Conservation (phyloP, 2,329 filamentous ascomycete genomes). For the Coniochaeta hoffmannii region DNA sequence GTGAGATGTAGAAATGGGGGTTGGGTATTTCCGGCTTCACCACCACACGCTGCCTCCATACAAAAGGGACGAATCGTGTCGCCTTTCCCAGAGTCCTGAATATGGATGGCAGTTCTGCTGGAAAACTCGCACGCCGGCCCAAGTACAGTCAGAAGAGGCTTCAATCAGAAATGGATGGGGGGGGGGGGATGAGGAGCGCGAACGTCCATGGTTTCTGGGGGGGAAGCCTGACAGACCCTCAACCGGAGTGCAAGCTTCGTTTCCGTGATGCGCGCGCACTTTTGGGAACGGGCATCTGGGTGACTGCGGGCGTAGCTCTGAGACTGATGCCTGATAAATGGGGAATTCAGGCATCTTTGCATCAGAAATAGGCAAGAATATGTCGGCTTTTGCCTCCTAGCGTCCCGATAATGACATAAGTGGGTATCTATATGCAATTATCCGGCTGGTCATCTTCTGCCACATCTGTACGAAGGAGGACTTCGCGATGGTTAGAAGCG, state of each 20-base stretch:
- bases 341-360: slow-evolving; percentile 16
- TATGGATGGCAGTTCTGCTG: background rate
- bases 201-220: slow-evolving; percentile 9
- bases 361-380: slow-evolving; percentile 13
- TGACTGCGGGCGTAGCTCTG: slow-evolving; percentile 15
- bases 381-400: slow-evolving; percentile 11
- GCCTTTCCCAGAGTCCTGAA: background rate
- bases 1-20: slow-evolving; percentile 12
- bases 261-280: slow-evolving; percentile 14
- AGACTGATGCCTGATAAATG: slow-evolving; percentile 15
- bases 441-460: background rate
- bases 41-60: slow-evolving; percentile 8
- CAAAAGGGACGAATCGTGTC: background rate
- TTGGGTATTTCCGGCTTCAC: slow-evolving; percentile 19
- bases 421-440: background rate
- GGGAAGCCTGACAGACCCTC: slow-evolving; percentile 17
- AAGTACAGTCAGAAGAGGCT: slow-evolving; percentile 4
- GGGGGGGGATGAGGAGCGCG: slow-evolving; percentile 7
- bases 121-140: background rate
- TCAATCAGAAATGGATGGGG: background rate
- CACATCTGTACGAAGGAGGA: background rate
- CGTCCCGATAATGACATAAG: slow-evolving; percentile 10
- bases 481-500: background rate
- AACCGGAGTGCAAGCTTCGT: slow-evolving; percentile 6
- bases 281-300: slow-evolving; percentile 12